Evolutionary conservation across 73 alveolate genomes (phyloP).

Genomic region (Tetrahymena elliotti): DNA sequence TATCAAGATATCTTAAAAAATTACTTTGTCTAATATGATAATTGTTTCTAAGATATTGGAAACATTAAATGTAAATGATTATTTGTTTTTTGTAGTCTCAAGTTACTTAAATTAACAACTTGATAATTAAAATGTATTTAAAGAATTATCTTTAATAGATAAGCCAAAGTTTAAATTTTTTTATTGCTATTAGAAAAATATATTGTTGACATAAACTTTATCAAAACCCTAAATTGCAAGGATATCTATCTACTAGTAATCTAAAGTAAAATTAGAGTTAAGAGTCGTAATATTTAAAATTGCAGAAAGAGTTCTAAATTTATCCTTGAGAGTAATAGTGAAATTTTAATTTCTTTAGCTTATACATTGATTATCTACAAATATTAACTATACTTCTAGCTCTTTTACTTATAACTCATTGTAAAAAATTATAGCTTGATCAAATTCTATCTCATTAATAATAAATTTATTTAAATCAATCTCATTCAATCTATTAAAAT

Average conservation of each 20-base stretch:
- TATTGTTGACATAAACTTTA: neutral
- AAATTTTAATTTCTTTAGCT: neutral
- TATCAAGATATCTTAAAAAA: too few relatives aligned
- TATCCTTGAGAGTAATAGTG: neutral
- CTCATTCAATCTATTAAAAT: neutral
- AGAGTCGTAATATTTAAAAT: neutral
- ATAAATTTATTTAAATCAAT: neutral
- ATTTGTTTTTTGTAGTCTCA: neutral
- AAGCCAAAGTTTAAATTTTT: neutral
- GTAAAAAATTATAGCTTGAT: neutral
- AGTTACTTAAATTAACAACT: neutral
- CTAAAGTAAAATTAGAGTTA: neutral
- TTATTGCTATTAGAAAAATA: neutral
- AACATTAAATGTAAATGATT: neutral
- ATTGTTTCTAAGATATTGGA: neutral
- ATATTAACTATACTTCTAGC: neutral
- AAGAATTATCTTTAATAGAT: neutral
- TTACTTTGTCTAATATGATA: neutral
- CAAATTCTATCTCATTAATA: neutral
- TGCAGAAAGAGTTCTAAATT: neutral
- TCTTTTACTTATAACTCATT: neutral
- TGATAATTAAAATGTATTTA: neutral
- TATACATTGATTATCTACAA: neutral
- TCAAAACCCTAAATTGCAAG: neutral
- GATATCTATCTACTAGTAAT: neutral